phyloP scores from a whole-genome alignment of 352 stramenopile species.

The Globisporangium okanoganense region DNA sequence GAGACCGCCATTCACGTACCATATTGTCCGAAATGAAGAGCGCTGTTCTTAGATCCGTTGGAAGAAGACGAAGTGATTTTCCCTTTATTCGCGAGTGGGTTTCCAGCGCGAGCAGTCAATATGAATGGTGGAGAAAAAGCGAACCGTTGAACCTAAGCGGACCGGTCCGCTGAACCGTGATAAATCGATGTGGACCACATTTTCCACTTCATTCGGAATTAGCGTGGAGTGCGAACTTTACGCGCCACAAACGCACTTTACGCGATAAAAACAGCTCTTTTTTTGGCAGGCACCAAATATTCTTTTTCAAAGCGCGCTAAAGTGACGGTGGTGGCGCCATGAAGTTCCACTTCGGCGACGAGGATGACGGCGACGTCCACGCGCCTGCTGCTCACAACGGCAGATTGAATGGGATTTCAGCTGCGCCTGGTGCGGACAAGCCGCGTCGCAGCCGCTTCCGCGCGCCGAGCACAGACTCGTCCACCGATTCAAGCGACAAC shows the following conservation, averaged over 20 bases:
- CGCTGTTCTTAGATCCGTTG: conserved; percentile 77
- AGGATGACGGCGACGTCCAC: conserved; percentile 18
- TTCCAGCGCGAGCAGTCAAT: conserved; percentile 17
- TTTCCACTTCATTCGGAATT: conserved; percentile 17
- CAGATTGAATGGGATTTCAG: not conserved
- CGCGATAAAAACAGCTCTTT: not conserved
- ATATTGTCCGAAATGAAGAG: conserved; percentile 47
- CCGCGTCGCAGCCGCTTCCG: conserved; percentile 25
- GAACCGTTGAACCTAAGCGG: conserved; percentile 13
- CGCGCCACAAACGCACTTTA: not conserved
- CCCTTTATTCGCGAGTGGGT: conserved; percentile 12
- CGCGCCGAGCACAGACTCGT: conserved; percentile 42
- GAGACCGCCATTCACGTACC: conserved; percentile 36
- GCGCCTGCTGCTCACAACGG: not conserved
- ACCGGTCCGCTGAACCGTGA: conserved; percentile 11
- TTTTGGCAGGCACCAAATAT: no score
- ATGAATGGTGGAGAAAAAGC: conserved; percentile 53
- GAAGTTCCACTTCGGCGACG: conserved; percentile 42
- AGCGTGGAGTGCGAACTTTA: conserved; percentile 18
- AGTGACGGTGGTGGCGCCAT: conserved; percentile 21
- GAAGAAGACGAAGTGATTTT: conserved; percentile 87
- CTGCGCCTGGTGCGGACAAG: not conserved
- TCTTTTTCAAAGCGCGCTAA: conserved; percentile 1
- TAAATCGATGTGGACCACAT: conserved; percentile 22
- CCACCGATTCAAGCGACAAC: conserved; percentile 48